Conservation (phyloP, 164 flowering plant genomes). For the Umbellularia californica region DNA sequence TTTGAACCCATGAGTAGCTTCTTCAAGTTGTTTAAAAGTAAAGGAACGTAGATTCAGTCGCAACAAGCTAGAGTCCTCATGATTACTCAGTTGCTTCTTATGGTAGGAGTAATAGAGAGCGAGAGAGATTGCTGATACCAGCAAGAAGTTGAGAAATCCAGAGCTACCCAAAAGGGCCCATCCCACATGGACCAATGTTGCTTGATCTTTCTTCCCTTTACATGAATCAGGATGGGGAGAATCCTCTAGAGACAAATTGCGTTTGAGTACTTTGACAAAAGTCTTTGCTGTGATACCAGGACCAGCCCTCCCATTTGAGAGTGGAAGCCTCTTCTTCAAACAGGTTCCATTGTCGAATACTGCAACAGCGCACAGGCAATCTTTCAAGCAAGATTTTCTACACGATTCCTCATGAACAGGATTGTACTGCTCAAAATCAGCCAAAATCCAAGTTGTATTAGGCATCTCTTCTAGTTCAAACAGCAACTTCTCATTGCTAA, state of each 20-base stretch:
- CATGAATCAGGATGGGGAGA: not conserved
- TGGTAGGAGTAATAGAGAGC: not conserved
- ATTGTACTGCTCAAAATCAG: not conserved
- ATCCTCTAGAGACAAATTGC: slow-evolving; percentile 1
- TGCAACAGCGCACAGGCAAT: slow-evolving; percentile 21
- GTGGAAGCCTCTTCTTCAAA: slow-evolving; percentile 19
- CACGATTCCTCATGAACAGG: slow-evolving; percentile 5
- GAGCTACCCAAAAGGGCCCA: slow-evolving; percentile 12
- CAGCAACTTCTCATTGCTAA: not conserved
- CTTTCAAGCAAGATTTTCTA: slow-evolving; percentile 13
- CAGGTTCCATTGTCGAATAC: slow-evolving; percentile 8
- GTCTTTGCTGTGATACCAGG: slow-evolving; percentile 4
- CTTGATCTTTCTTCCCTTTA: not conserved
- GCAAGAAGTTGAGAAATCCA: slow-evolving; percentile 1
- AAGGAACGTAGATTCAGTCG: slow-evolving; percentile 8
- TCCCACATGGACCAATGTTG: not conserved
- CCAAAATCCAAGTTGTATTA: slow-evolving; percentile 6
- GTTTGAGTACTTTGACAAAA: slow-evolving; percentile 13
- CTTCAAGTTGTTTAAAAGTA: slow-evolving; percentile 19
- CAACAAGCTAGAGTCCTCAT: not conserved
- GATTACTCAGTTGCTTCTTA: not conserved
- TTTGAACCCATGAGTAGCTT: slow-evolving; percentile 19
- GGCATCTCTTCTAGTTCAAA: not conserved
- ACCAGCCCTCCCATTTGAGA: slow-evolving; percentile 13
- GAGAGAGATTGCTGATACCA: not conserved